A percentile compares a stretch with the other conserved stretches of the same genome.
These are phyloP conservation scores for Tetrapisispora fleetii DNA, from an alignment of 805 yeast species.

Conservation along the genomic window DNA sequence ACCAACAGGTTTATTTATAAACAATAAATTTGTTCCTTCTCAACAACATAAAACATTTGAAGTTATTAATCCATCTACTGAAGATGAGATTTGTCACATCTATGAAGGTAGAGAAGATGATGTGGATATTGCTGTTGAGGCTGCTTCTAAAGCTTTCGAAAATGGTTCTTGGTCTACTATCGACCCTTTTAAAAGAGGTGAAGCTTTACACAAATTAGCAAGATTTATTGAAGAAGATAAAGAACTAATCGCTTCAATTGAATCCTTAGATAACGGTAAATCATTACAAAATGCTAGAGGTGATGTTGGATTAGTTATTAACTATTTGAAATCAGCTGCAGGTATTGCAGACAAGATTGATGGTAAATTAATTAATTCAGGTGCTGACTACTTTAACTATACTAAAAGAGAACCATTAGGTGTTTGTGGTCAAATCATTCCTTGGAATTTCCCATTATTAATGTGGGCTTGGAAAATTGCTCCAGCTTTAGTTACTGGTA, in stretches of 20 bases:
- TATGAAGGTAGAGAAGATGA: conserved; percentile 64
- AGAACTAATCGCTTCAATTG: conserved; percentile 70
- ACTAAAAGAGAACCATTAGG: conserved; percentile 77
- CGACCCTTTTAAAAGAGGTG: conserved; percentile 59
- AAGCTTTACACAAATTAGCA: conserved; percentile 59
- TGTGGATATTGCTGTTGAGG: conserved; percentile 74
- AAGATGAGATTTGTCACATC: conserved; percentile 56
- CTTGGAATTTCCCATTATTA: conserved; percentile 89
- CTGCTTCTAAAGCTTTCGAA: conserved; percentile 72
- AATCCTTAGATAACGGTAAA: conserved; percentile 86
- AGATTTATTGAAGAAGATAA: conserved; percentile 66
- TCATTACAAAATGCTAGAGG: conserved; percentile 62
- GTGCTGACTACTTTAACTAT: conserved; percentile 51
- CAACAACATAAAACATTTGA: conserved; percentile 50
- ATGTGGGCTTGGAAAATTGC: conserved; percentile 84
- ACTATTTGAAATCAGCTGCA: conserved; percentile 73
- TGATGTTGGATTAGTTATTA: conserved; percentile 63
- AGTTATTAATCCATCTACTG: conserved; percentile 60
- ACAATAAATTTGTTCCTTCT: conserved; percentile 59
- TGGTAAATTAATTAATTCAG: conserved; percentile 53
- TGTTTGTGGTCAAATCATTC: conserved; percentile 81
- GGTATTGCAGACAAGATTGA: conserved; percentile 67
- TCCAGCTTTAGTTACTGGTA: conserved; percentile 80
- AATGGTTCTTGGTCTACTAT: conserved; percentile 52
- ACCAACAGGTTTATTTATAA: conserved; percentile 72